Evolutionary conservation across 805 yeast species (phyloP).

Genomic region (Ogataea corticis): DNA sequence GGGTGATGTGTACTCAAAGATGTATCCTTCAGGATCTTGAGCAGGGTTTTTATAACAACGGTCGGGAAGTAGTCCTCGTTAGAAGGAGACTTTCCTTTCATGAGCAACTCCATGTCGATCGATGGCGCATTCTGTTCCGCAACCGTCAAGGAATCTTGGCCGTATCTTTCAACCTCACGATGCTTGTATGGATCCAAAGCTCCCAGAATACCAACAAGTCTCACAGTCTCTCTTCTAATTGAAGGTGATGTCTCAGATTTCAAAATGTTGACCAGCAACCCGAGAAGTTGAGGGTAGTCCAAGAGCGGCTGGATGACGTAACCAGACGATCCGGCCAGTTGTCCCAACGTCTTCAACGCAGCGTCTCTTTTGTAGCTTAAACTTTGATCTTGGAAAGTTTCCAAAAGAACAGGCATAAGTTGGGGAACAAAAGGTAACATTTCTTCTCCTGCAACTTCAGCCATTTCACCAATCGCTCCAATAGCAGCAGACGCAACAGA

Average conservation of each 20-base stretch:
- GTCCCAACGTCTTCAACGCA: conserved; percentile 84
- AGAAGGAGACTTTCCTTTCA: conserved; percentile 94
- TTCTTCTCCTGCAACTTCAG: conserved; percentile 86
- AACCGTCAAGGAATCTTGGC: conserved; percentile 35
- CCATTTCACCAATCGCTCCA: conserved; percentile 82
- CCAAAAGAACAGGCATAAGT: conserved; percentile 84
- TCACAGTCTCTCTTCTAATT: conserved; percentile 83
- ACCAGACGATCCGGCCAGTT: conserved; percentile 85
- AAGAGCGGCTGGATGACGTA: conserved; percentile 91
- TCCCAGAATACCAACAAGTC: conserved; percentile 88
- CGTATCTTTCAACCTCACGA: conserved; percentile 76
- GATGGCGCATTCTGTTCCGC: conserved; percentile 87
- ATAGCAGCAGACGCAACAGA: conserved; percentile 87
- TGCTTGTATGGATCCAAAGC: conserved; percentile 97
- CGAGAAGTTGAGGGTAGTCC: conserved; percentile 87
- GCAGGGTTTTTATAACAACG: conserved; percentile 82
- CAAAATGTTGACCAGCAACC: conserved; percentile 76
- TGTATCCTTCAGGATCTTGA: conserved; percentile 82
- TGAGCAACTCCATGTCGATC: conserved; percentile 81
- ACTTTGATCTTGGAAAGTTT: conserved; percentile 89
- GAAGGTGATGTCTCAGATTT: conserved; percentile 75
- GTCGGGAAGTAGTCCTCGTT: conserved; percentile 93
- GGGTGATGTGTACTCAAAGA: conserved; percentile 86
- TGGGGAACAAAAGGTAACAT: conserved; percentile 69
- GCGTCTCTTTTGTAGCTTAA: conserved; percentile 87